A percentile compares a stretch with the other conserved stretches of the same genome.
Evolutionary conservation across 1,284 basidiomycete genomes (phyloP).

Genomic region (Ganoderma boninense): DNA sequence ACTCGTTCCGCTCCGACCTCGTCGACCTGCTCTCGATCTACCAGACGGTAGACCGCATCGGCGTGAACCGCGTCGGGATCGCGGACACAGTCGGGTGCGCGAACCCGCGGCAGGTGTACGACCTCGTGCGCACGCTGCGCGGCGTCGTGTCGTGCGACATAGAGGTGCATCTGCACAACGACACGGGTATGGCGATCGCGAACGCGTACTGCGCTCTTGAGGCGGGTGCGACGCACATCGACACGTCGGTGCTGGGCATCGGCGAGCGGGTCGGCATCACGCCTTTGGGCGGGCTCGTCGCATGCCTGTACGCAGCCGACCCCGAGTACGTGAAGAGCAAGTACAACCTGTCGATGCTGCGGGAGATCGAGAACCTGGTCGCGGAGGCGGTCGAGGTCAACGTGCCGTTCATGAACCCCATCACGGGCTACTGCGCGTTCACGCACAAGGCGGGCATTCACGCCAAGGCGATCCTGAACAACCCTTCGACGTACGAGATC

Average conservation of each 20-base stretch:
- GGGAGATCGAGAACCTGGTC: slow-evolving; percentile 99
- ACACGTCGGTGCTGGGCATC: slow-evolving; percentile 96
- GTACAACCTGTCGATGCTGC: slow-evolving; percentile 98
- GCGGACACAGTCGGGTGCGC: slow-evolving; percentile 99
- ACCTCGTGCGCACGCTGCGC: slow-evolving; percentile 94
- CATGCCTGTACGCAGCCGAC: slow-evolving; percentile 95
- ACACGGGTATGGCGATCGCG: slow-evolving; percentile 97
- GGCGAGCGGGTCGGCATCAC: slow-evolving; percentile 99
- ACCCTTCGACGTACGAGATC: slow-evolving; percentile 99
- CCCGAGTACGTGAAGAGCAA: slow-evolving; percentile 99
- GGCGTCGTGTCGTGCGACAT: slow-evolving; percentile 98
- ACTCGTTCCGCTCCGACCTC: slow-evolving; percentile 99
- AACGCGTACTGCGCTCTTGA: slow-evolving; percentile 99
- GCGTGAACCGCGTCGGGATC: slow-evolving; percentile 98
- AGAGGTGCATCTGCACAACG: slow-evolving; percentile 98
- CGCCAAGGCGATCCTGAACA: slow-evolving; percentile 99
- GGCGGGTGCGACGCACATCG: slow-evolving; percentile 99
- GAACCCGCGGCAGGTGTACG: slow-evolving; percentile 98
- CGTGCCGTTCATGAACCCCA: slow-evolving; percentile 96
- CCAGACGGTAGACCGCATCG: slow-evolving; percentile 99
- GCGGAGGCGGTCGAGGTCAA: slow-evolving; percentile 99
- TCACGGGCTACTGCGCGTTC: slow-evolving; percentile 99
- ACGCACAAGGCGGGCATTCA: slow-evolving; percentile 99
- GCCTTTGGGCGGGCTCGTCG: slow-evolving; percentile 95
- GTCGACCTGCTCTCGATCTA: slow-evolving; percentile 99